These are phyloP conservation scores for Jatropha multifida DNA, from an alignment of 441 rosid genomes.

Conservation along the genomic window DNA sequence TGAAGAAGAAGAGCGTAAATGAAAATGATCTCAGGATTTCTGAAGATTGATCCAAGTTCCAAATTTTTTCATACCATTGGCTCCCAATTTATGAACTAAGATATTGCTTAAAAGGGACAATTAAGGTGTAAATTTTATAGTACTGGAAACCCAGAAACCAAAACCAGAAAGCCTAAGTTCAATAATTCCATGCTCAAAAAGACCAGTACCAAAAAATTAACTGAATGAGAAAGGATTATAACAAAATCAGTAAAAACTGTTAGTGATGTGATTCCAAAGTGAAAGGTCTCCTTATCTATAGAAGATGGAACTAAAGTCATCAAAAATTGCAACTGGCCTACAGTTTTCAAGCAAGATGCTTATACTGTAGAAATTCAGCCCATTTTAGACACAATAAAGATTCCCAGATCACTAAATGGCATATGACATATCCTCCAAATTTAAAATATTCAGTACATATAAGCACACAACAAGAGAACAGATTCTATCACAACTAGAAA, in stretches of 20 bases:
- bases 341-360: not conserved
- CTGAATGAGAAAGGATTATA: not conserved
- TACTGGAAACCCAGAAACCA: not conserved
- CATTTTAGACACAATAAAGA: not conserved
- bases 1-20: not conserved
- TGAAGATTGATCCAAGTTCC: slow-evolving; percentile 1
- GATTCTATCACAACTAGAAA: not conserved
- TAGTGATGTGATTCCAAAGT: not conserved
- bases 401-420: not conserved
- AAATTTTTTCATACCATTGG: not conserved
- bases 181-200: not conserved
- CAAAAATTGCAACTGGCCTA: not conserved
- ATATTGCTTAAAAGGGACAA: not conserved
- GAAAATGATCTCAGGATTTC: slow-evolving; percentile 3
- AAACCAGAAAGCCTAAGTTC: not conserved
- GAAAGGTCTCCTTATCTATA: not conserved
- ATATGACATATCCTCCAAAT: not conserved
- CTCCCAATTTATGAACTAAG: not conserved
- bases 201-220: not conserved
- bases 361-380: not conserved
- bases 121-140: not conserved
- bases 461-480: not conserved
- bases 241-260: not conserved
- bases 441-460: not conserved
- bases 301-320: not conserved